Percentiles rank a stretch among this genome's conserved stretches.
phyloP scores from a whole-genome alignment of 2,329 filamentous ascomycete genomes.

The Colletotrichum tamarilloi region DNA sequence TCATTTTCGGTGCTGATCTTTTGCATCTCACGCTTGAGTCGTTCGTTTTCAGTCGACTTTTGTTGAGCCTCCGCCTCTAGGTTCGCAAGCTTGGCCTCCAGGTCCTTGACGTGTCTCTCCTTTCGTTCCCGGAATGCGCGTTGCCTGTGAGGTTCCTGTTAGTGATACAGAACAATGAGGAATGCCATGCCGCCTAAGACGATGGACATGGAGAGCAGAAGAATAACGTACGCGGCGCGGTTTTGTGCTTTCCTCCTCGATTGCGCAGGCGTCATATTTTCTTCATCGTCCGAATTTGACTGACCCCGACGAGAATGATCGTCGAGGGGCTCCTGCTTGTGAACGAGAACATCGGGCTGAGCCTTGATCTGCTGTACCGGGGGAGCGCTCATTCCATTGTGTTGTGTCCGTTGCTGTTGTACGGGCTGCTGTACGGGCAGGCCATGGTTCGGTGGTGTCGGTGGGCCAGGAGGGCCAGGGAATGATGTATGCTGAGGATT shows the following conservation, averaged over 20 bases:
- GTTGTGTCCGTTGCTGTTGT: constrained; percentile 35
- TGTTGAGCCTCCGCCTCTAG: constrained; percentile 80
- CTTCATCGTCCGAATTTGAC: constrained; percentile 67
- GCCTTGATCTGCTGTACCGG: constrained; percentile 38
- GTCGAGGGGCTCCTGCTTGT: constrained; percentile 53
- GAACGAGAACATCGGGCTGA: constrained; percentile 27
- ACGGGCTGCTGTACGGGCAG: constrained; percentile 31
- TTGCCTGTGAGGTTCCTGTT: constrained; percentile 69
- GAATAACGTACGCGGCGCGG: constrained; percentile 65
- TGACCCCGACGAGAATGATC: constrained; percentile 50
- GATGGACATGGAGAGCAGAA: background rate
- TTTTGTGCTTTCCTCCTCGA: constrained; percentile 71
- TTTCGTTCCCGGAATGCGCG: constrained; percentile 96
- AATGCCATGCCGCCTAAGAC: background rate
- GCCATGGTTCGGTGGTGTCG: constrained; percentile 50
- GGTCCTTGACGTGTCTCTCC: constrained; percentile 91
- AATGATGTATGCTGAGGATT: constrained; percentile 44
- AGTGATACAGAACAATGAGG: background rate
- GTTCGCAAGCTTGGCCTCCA: constrained; percentile 84
- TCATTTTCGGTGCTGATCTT: constrained; percentile 91
- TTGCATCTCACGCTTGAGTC: constrained; percentile 84
- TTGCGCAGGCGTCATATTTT: constrained; percentile 64
- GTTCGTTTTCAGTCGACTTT: constrained; percentile 85
- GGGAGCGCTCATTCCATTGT: constrained; percentile 42
- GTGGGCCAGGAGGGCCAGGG: constrained; percentile 64